A percentile compares a stretch with the other conserved stretches of the same genome.
phyloP scores from a whole-genome alignment of 208 protist species.

The Trichomonas gallinae region DNA sequence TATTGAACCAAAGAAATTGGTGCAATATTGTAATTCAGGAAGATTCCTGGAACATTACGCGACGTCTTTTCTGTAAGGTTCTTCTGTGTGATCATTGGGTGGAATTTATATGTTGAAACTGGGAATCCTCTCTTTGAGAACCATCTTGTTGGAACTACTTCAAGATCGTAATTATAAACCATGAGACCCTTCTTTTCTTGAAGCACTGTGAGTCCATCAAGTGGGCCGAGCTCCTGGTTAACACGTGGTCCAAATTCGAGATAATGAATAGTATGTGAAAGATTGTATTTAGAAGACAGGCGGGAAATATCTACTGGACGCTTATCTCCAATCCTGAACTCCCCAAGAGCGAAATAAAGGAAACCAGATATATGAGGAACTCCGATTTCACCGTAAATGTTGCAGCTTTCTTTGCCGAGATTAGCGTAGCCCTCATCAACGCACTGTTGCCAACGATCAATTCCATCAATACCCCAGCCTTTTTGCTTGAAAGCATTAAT shows the following conservation, averaged over 20 bases:
- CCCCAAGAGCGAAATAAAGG: background rate
- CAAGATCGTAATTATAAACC: background rate
- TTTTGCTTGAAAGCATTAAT: background rate
- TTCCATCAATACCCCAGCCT: background rate
- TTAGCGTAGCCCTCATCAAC: background rate
- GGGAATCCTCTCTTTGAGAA: background rate
- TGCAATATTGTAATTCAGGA: background rate
- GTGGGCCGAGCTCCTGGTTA: background rate
- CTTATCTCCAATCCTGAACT: background rate
- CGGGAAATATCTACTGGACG: background rate
- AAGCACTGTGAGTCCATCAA: background rate
- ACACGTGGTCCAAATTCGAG: background rate
- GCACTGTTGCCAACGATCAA: slow-evolving; percentile 7
- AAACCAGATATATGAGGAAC: background rate
- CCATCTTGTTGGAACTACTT: background rate
- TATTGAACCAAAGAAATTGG: background rate
- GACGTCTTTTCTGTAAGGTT: background rate
- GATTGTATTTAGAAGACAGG: background rate
- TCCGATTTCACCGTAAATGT: background rate
- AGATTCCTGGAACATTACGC: background rate
- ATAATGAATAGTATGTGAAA: background rate
- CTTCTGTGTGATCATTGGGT: background rate
- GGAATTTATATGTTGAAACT: background rate
- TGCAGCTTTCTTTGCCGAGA: background rate
- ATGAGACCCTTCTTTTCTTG: background rate